A percentile compares a stretch with the other conserved stretches of the same genome.
phyloP scores from a whole-genome alignment of 2,329 filamentous ascomycete genomes.

The Claviceps lovelessii region DNA sequence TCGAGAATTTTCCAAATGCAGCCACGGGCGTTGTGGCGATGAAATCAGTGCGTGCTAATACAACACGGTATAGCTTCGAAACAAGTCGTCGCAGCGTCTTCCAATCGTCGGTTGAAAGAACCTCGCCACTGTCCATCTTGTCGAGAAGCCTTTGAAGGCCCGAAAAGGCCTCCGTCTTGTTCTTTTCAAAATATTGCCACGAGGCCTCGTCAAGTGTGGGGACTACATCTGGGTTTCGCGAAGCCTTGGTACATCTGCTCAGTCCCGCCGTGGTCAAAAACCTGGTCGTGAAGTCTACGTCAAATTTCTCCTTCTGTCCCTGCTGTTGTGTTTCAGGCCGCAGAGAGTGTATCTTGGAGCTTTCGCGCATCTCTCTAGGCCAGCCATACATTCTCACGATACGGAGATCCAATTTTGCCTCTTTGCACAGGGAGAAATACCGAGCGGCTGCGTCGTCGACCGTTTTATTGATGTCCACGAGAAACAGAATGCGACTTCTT shows the following conservation, averaged over 20 bases:
- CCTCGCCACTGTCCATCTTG: slow-evolving; percentile 15
- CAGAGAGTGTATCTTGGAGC: slow-evolving; percentile 15
- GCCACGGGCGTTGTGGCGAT: slow-evolving; percentile 33
- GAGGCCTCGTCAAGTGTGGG: slow-evolving; percentile 29
- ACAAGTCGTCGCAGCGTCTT: slow-evolving; percentile 19
- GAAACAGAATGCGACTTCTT: slow-evolving; percentile 25
- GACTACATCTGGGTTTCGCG: slow-evolving; percentile 13
- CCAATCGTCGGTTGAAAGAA: slow-evolving; percentile 13
- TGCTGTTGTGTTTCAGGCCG: neutral
- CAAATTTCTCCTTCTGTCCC: neutral
- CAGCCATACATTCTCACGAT: slow-evolving; percentile 28
- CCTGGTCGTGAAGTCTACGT: slow-evolving; percentile 20
- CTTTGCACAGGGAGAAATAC: slow-evolving; percentile 23
- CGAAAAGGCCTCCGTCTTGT: slow-evolving; percentile 18
- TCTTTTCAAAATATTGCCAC: slow-evolving; percentile 25
- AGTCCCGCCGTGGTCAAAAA: slow-evolving; percentile 19
- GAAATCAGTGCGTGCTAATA: slow-evolving; percentile 26
- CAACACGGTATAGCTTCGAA: slow-evolving; percentile 22
- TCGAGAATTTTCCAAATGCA: slow-evolving; percentile 22
- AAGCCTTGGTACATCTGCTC: slow-evolving; percentile 5
- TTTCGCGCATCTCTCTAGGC: slow-evolving; percentile 22
- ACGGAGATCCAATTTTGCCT: slow-evolving; percentile 18
- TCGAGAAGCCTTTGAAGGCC: slow-evolving; percentile 23
- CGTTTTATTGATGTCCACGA: slow-evolving; percentile 34
- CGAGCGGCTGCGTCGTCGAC: slow-evolving; percentile 30